Conservation (phyloP, 352 stramenopile species). For the Pythium phragmiticola region DNA sequence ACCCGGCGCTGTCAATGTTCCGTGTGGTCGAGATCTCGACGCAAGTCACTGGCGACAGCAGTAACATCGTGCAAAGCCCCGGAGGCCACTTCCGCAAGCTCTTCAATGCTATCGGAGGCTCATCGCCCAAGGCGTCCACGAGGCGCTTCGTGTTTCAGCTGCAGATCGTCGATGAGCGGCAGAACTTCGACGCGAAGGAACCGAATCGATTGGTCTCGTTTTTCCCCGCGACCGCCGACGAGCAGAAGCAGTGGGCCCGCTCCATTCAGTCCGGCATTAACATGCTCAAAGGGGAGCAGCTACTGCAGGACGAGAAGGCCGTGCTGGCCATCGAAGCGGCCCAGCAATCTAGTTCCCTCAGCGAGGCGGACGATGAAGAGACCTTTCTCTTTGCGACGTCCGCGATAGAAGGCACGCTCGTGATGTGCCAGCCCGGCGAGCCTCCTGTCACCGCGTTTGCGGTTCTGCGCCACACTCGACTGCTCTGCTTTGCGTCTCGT, state of each 20-base stretch:
- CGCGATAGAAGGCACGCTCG: constrained; percentile 56
- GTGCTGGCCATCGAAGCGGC: constrained; percentile 40
- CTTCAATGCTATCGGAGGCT: constrained; percentile 5
- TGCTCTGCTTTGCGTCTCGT: constrained; percentile 21
- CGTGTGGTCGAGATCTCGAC: constrained; percentile 36
- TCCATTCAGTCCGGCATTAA: constrained; percentile 41
- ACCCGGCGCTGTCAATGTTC: constrained; percentile 24
- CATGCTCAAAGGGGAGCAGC: constrained; percentile 48
- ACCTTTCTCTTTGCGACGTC: constrained; percentile 31
- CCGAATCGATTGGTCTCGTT: constrained; percentile 27
- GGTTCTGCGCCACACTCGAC: constrained; percentile 14
- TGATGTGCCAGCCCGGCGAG: constrained; percentile 29
- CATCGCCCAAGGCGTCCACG: not conserved
- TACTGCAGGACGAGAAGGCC: constrained; percentile 51
- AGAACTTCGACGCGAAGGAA: constrained; percentile 2
- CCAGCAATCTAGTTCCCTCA: not conserved
- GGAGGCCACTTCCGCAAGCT: constrained; percentile 14
- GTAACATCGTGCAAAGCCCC: not conserved
- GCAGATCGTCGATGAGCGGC: not conserved
- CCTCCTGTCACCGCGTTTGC: constrained; percentile 13
- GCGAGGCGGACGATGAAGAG: constrained; percentile 23
- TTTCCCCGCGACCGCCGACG: constrained; percentile 36
- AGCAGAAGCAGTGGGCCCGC: constrained; percentile 43
- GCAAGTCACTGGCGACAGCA: not conserved
- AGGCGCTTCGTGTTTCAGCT: not conserved